Evolutionary conservation across 1,284 basidiomycete genomes (phyloP).

Genomic region (Fomes fomentarius): DNA sequence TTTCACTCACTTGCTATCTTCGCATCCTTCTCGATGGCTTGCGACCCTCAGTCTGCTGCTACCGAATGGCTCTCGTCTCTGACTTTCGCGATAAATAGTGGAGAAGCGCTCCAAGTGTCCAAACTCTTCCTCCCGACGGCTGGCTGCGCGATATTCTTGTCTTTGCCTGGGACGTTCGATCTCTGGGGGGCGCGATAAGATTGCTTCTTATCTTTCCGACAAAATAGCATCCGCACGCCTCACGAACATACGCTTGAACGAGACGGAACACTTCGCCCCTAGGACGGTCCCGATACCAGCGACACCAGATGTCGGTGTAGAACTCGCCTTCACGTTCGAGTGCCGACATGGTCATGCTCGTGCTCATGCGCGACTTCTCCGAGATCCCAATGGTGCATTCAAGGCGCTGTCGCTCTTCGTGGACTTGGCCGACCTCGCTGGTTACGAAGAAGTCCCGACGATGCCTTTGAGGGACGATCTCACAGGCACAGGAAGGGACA

Average conservation of each 20-base stretch:
- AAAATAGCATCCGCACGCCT: slow-evolving; percentile 29
- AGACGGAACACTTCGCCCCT: slow-evolving; percentile 31
- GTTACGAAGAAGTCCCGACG: slow-evolving; percentile 32
- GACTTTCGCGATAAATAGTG: slow-evolving; percentile 35
- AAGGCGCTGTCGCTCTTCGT: slow-evolving; percentile 33
- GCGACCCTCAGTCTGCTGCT: slow-evolving; percentile 31
- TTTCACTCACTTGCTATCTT: too few species aligned
- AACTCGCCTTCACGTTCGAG: slow-evolving; percentile 44
- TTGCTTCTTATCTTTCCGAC: slow-evolving; percentile 47
- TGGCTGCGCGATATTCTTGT: slow-evolving; percentile 62
- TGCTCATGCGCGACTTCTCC: slow-evolving; percentile 41
- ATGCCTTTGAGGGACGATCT: slow-evolving; percentile 18
- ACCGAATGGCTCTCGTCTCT: slow-evolving; percentile 50
- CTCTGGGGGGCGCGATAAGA: slow-evolving; percentile 46
- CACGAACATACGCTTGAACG: slow-evolving; percentile 35
- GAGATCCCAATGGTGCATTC: slow-evolving; percentile 10
- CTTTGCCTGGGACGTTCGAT: slow-evolving; percentile 65
- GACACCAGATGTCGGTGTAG: slow-evolving; percentile 19
- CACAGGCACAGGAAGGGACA: slow-evolving; percentile 17
- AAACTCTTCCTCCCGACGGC: slow-evolving; percentile 49
- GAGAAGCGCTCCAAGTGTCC: slow-evolving; percentile 38
- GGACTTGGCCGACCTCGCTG: slow-evolving; percentile 34
- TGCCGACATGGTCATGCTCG: slow-evolving; percentile 40
- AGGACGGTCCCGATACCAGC: slow-evolving; percentile 23
- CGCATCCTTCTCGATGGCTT: slow-evolving; percentile 1